A percentile compares a stretch with the other conserved stretches of the same genome.
Conservation (phyloP, 495 filamentous ascomycete species). For the Tuber indicum region DNA sequence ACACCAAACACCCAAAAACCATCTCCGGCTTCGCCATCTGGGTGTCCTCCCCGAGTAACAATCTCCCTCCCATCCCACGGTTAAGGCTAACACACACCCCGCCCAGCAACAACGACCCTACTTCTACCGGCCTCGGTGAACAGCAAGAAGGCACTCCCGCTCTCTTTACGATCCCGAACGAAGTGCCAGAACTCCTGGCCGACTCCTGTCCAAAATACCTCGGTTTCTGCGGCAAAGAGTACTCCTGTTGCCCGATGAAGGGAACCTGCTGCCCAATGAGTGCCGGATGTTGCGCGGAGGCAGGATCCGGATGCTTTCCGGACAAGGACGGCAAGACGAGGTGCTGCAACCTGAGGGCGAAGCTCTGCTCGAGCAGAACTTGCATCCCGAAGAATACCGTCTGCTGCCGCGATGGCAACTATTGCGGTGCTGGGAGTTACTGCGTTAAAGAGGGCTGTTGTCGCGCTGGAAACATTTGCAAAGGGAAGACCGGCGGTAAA, state of each 20-base stretch:
- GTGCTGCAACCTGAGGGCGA: conserved; percentile 20
- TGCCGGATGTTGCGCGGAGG: conserved; percentile 22
- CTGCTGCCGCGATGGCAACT: conserved; percentile 27
- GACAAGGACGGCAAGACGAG: conserved; percentile 31
- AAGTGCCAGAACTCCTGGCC: neutral
- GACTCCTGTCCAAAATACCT: neutral
- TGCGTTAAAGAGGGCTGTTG: conserved; percentile 35
- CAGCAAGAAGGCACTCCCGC: neutral
- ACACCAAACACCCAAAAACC: neutral
- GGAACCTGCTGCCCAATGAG: conserved; percentile 29
- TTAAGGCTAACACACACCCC: neutral
- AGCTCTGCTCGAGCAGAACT: conserved; percentile 30
- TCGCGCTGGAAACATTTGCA: conserved; percentile 26
- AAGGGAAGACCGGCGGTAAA: conserved; percentile 26
- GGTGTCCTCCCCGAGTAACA: neutral
- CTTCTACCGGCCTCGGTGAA: neutral
- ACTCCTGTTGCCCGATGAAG: conserved; percentile 26
- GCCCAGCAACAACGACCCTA: neutral
- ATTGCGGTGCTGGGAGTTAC: conserved; percentile 26
- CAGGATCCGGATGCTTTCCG: conserved; percentile 28
- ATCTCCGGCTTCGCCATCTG: neutral
- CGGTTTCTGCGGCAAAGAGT: neutral
- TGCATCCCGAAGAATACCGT: conserved; percentile 33
- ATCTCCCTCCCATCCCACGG: neutral
- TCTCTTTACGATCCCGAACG: neutral